A percentile compares a stretch with the other conserved stretches of the same genome.
phyloP scores from a whole-genome alignment of 768 basidiomycete genomes.

The Tricholoma flavovirens region DNA sequence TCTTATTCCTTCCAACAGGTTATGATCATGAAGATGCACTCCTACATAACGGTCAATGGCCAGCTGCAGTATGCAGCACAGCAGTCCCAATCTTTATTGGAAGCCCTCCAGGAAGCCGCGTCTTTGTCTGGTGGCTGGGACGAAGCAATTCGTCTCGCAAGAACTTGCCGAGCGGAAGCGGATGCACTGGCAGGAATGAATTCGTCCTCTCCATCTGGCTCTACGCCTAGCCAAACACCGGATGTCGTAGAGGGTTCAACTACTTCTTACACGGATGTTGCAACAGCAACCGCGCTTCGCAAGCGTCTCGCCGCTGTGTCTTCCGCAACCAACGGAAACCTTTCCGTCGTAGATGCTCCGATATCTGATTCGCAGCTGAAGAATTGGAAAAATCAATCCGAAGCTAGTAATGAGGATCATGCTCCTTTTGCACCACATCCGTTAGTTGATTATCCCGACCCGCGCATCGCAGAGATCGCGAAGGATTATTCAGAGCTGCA shows the following conservation, averaged over 20 bases:
- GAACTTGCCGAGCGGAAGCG: conserved; percentile 34
- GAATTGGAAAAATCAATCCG: conserved; percentile 4
- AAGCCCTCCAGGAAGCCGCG: conserved; percentile 42
- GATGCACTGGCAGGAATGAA: conserved; percentile 22
- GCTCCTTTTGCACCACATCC: conserved; percentile 32
- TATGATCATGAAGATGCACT: conserved; percentile 96
- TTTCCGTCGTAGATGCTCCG: conserved; percentile 7
- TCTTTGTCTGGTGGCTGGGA: conserved; percentile 62
- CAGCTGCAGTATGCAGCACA: conserved; percentile 55
- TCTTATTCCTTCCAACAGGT: conserved; percentile 32
- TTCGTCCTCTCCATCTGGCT: conserved; percentile 18
- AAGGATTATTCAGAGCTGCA: conserved; percentile 71
- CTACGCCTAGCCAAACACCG: conserved; percentile 39
- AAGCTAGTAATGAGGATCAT: conserved; percentile 9
- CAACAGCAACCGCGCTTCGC: conserved; percentile 47
- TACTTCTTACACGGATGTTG: conserved; percentile 49
- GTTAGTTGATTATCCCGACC: conserved; percentile 62
- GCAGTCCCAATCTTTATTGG: conserved; percentile 39
- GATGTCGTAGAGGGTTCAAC: conserved; percentile 37
- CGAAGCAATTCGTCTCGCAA: conserved; percentile 48
- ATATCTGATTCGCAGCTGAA: not conserved
- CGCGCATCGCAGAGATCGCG: conserved; percentile 61
- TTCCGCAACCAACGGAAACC: conserved; percentile 17
- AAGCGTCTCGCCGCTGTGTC: conserved; percentile 47
- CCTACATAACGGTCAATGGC: conserved; percentile 86